Evolutionary conservation across 768 basidiomycete genomes (phyloP).

Genomic region (Auricularia sp.): DNA sequence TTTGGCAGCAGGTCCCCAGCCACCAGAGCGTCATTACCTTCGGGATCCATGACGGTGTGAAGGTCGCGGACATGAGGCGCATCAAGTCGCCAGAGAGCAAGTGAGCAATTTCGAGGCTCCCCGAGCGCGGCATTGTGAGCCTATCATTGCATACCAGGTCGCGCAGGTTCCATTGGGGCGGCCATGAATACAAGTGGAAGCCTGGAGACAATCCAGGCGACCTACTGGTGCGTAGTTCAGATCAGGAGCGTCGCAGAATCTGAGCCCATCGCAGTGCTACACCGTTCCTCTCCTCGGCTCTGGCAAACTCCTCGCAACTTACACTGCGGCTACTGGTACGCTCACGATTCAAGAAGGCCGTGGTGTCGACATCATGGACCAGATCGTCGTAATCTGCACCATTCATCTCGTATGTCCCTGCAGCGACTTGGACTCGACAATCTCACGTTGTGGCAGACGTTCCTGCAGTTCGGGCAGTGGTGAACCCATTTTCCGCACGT

Average conservation of each 20-base stretch:
- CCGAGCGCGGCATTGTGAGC: not conserved
- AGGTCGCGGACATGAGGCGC: conserved; percentile 38
- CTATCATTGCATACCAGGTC: conserved; percentile 27
- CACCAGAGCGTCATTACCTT: conserved; percentile 38
- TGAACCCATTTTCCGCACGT: not conserved
- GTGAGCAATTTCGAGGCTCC: conserved; percentile 23
- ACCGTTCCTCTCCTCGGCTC: not conserved
- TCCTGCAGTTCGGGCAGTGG: not conserved
- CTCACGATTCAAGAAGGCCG: not conserved
- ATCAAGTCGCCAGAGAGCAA: conserved; percentile 40
- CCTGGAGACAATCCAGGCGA: conserved; percentile 32
- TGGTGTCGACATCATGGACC: not conserved
- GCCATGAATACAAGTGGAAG: conserved; percentile 51
- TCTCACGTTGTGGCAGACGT: not conserved
- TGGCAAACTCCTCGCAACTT: not conserved
- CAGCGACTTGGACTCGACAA: not conserved
- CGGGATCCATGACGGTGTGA: conserved; percentile 35
- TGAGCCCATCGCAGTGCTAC: not conserved
- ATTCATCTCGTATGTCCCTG: not conserved
- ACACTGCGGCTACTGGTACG: not conserved
- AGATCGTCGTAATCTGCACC: not conserved
- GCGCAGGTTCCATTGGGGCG: conserved; percentile 41
- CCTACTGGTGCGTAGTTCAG: conserved; percentile 32
- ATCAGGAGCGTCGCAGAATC: no score
- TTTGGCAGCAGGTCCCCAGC: conserved; percentile 35